Evolutionary conservation across 352 stramenopile species (phyloP).

Genomic region (Paralagenidium karlingii): DNA sequence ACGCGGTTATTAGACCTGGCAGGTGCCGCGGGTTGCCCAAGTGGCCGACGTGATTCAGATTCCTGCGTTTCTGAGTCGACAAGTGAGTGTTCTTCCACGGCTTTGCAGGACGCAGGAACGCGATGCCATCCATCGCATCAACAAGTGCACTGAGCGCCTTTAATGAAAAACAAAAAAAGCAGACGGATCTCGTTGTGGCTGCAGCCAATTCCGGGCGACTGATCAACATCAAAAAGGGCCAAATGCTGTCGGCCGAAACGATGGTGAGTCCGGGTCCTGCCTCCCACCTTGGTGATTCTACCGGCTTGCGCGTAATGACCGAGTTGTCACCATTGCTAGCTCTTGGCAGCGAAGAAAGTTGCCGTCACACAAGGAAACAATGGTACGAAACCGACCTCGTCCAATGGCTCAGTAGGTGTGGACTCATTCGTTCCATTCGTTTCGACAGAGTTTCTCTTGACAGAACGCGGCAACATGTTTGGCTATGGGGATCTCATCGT

Average conservation of each 20-base stretch:
- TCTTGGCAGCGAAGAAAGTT: constrained; percentile 65
- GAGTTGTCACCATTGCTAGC: constrained; percentile 12
- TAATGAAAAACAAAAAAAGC: no score
- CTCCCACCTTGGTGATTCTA: background rate
- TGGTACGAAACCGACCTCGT: constrained; percentile 7
- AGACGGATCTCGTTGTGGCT: constrained; percentile 76
- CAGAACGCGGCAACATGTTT: constrained; percentile 80
- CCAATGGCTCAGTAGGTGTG: constrained; percentile 2
- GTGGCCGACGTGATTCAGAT: constrained; percentile 81
- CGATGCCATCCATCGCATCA: no score
- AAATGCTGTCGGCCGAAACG: constrained; percentile 76
- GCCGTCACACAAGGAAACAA: constrained; percentile 34
- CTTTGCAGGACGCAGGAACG: background rate
- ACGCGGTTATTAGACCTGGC: constrained; percentile 61
- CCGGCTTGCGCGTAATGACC: background rate
- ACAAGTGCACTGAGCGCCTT: no score
- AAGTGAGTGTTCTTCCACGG: constrained; percentile 4
- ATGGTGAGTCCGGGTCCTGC: constrained; percentile 25
- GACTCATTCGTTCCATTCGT: constrained; percentile 15
- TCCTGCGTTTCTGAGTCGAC: constrained; percentile 79
- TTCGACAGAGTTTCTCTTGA: constrained; percentile 62
- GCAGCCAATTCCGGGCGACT: constrained; percentile 58
- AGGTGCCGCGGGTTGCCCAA: constrained; percentile 47
- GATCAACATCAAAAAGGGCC: constrained; percentile 83
- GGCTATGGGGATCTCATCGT: constrained; percentile 82